Conservation (phyloP, 768 basidiomycete species). For the Gloeophyllum trabeum region DNA sequence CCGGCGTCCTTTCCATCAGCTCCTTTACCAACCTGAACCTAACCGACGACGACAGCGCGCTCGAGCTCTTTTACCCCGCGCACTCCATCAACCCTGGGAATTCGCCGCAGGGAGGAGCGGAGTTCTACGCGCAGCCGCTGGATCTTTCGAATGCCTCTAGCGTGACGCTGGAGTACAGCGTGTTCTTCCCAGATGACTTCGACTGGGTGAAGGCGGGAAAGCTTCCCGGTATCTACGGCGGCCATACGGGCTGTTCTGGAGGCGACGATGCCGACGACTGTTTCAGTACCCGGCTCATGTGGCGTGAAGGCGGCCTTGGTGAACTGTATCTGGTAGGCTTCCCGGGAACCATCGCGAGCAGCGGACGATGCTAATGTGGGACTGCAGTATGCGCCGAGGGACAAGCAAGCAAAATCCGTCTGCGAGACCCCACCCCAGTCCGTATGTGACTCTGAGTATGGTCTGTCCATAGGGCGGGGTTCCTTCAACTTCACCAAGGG, state of each 20-base stretch:
- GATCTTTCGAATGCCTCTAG: slow-evolving; percentile 33
- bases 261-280: slow-evolving; percentile 62
- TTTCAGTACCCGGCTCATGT: slow-evolving; percentile 84
- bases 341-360: not conserved
- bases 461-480: slow-evolving; percentile 66
- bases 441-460: slow-evolving; percentile 55
- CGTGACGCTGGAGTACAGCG: slow-evolving; percentile 55
- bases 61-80: slow-evolving; percentile 61
- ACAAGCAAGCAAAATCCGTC: slow-evolving; percentile 47
- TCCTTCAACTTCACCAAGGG: slow-evolving; percentile 52
- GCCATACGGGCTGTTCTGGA: slow-evolving; percentile 57
- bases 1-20: slow-evolving; percentile 3
- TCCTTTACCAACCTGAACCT: slow-evolving; percentile 10
- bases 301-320: slow-evolving; percentile 53
- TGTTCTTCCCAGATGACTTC: slow-evolving; percentile 68
- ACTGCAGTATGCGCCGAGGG: slow-evolving; percentile 62
- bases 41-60: slow-evolving; percentile 25
- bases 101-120: slow-evolving; percentile 54
- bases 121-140: slow-evolving; percentile 49
- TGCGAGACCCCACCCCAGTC: slow-evolving; percentile 48
- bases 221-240: slow-evolving; percentile 72
- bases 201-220: slow-evolving; percentile 79
- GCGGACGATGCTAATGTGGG: not conserved
- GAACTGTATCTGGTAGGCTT: slow-evolving; percentile 63
- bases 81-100: slow-evolving; percentile 55